Percentiles rank a stretch among this genome's conserved stretches.
phyloP scores from a whole-genome alignment of 129 eudicot genomes.

The Flaveria ramosissima region DNA sequence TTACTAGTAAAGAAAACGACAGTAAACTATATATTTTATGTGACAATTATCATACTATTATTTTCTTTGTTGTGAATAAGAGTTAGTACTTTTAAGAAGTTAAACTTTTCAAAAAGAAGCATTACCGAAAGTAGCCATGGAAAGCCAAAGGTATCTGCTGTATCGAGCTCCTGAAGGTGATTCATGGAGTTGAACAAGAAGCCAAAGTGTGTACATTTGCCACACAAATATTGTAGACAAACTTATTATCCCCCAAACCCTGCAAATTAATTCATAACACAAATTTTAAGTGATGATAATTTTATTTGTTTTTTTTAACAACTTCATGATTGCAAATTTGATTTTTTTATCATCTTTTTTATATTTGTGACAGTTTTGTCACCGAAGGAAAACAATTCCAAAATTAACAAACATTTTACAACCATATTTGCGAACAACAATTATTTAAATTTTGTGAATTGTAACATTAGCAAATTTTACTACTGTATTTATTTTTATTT shows the following conservation, averaged over 20 bases:
- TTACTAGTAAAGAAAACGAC: too few species aligned
- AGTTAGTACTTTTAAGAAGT: neutral
- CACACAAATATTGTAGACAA: constrained; percentile 45
- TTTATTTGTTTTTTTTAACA: too few species aligned
- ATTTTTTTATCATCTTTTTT: too few species aligned
- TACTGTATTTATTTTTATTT: too few species aligned
- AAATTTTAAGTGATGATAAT: neutral
- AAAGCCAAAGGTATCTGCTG: constrained; percentile 60
- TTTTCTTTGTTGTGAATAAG: neutral
- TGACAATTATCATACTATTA: neutral
- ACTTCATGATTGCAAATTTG: too few species aligned
- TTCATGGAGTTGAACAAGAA: constrained; percentile 56
- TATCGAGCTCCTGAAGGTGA: constrained; percentile 50
- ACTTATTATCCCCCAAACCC: constrained; percentile 61
- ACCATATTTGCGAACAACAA: too few species aligned
- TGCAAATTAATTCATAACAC: constrained; percentile 15
- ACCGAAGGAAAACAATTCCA: too few species aligned
- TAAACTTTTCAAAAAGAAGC: neutral
- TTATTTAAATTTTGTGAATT: too few species aligned
- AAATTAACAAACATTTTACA: too few species aligned
- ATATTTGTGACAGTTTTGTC: too few species aligned
- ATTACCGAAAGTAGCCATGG: constrained; percentile 60
- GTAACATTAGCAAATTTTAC: too few species aligned
- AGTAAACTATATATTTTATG: neutral
- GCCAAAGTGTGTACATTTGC: constrained; percentile 61